A percentile compares a stretch with the other conserved stretches of the same genome.
phyloP scores from a whole-genome alignment of 1,284 basidiomycete species.

The Chalciporus sp. region DNA sequence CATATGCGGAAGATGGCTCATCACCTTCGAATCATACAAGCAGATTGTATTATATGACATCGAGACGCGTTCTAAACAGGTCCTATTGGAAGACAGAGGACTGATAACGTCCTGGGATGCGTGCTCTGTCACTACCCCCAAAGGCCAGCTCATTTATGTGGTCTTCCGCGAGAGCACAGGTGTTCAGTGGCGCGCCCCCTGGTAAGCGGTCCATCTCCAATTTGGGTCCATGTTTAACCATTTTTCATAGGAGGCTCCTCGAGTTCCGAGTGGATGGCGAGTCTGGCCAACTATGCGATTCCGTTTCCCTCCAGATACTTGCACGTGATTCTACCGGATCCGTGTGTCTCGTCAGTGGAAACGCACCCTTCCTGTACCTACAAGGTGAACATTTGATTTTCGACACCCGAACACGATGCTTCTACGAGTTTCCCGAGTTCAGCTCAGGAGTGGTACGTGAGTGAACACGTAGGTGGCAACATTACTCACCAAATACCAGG shows the following conservation, averaged over 20 bases:
- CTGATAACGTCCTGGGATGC: slow-evolving; percentile 4
- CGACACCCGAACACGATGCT: slow-evolving; percentile 8
- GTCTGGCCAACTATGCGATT: not conserved
- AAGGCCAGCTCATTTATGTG: slow-evolving; percentile 5
- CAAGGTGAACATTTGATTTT: slow-evolving; percentile 1
- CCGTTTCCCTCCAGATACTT: not conserved
- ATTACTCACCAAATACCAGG: not conserved
- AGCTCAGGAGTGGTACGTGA: not conserved
- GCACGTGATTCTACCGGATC: not conserved
- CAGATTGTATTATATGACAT: slow-evolving; percentile 8
- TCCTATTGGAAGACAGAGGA: slow-evolving; percentile 8
- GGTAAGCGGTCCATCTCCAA: not conserved
- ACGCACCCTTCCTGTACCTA: slow-evolving; percentile 1
- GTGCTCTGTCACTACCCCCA: slow-evolving; percentile 7
- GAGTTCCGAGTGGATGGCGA: slow-evolving; percentile 4
- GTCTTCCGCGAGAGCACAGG: not conserved
- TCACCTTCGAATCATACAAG: slow-evolving; percentile 4
- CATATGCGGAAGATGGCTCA: slow-evolving; percentile 9
- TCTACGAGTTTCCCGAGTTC: slow-evolving; percentile 6
- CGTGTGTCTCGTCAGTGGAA: not conserved
- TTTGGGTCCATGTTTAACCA: not conserved
- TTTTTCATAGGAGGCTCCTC: not conserved
- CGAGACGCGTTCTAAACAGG: slow-evolving; percentile 2
- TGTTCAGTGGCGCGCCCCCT: not conserved
- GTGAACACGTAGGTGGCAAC: not conserved